These are phyloP conservation scores for Melanomma pulvis-pyrius DNA, from an alignment of 495 filamentous ascomycete species.

Conservation along the genomic window DNA sequence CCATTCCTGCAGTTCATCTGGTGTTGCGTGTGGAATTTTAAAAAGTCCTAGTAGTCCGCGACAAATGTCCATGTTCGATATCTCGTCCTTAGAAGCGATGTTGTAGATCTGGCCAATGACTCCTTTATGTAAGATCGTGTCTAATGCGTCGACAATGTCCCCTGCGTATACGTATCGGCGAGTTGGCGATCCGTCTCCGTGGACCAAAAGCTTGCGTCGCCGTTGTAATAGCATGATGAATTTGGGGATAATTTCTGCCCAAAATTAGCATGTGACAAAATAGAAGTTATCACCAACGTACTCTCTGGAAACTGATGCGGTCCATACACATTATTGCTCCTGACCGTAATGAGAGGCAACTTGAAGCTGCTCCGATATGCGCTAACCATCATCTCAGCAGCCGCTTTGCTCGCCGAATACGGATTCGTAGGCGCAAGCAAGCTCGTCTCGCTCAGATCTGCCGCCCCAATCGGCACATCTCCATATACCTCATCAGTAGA, in stretches of 20 bases:
- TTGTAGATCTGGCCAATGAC: conserved; percentile 71
- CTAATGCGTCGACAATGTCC: conserved; percentile 76
- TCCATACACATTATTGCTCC: conserved; percentile 79
- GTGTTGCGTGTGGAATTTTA: conserved; percentile 26
- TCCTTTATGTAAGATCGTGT: conserved; percentile 75
- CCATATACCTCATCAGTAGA: conserved; percentile 81
- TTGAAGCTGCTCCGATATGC: conserved; percentile 74
- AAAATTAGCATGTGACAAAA: conserved; percentile 30
- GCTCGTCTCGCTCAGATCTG: conserved; percentile 62
- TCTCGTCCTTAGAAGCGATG: conserved; percentile 67
- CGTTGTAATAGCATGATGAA: conserved; percentile 68
- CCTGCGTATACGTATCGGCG: conserved; percentile 71
- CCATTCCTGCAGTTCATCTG: conserved; percentile 53
- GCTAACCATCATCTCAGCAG: conserved; percentile 78
- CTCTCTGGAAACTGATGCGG: conserved; percentile 80
- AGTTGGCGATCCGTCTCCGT: conserved; percentile 69
- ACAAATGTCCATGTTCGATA: conserved; percentile 62
- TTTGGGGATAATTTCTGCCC: conserved; percentile 72
- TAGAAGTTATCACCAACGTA: conserved; percentile 47
- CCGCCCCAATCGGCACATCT: conserved; percentile 64
- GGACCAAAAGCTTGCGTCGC: conserved; percentile 61
- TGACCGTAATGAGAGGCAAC: conserved; percentile 69
- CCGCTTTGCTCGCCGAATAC: conserved; percentile 76
- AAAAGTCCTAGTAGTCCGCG: conserved; percentile 54
- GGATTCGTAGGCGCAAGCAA: conserved; percentile 73